Evolutionary conservation across 495 filamentous ascomycete genomes (phyloP).

Genomic region (Lophiotrema nucula): DNA sequence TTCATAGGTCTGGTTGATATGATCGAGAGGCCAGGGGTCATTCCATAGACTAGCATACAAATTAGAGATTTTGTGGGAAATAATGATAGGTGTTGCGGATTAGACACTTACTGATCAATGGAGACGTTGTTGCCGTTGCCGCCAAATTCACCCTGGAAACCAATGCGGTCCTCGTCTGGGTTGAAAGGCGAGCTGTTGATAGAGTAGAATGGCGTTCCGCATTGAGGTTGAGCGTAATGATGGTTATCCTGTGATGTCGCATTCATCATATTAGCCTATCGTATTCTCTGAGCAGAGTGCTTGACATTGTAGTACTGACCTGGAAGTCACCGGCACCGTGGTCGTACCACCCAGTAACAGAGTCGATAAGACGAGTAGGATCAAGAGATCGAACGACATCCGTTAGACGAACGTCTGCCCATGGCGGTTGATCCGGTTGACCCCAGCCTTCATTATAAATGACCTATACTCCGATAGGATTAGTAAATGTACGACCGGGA

Average conservation of each 20-base stretch:
- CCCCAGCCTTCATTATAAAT: constrained; percentile 76
- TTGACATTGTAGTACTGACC: constrained; percentile 29
- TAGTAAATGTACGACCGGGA: background rate
- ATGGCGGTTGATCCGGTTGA: constrained; percentile 47
- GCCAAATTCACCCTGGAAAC: constrained; percentile 68
- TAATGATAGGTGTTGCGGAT: no score
- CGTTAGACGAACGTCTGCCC: constrained; percentile 58
- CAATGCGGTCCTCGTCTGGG: constrained; percentile 59
- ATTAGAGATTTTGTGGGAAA: no score
- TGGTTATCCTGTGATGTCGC: constrained; percentile 58
- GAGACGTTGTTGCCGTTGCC: constrained; percentile 63
- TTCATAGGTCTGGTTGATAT: constrained; percentile 67
- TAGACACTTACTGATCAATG: constrained; percentile 49
- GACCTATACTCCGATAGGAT: constrained; percentile 40
- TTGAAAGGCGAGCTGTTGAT: constrained; percentile 51
- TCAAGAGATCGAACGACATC: constrained; percentile 54
- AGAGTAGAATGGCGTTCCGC: constrained; percentile 64
- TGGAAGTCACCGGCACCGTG: constrained; percentile 61
- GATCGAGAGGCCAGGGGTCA: constrained; percentile 51
- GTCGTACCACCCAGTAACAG: constrained; percentile 61
- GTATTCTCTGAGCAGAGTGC: no score
- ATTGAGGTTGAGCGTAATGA: constrained; percentile 70
- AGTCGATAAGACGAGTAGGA: constrained; percentile 59
- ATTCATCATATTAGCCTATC: background rate
- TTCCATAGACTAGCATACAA: constrained; percentile 52